Evolutionary conservation across 805 yeast genomes (phyloP).

Genomic region (Wickerhamiella shivajii): DNA sequence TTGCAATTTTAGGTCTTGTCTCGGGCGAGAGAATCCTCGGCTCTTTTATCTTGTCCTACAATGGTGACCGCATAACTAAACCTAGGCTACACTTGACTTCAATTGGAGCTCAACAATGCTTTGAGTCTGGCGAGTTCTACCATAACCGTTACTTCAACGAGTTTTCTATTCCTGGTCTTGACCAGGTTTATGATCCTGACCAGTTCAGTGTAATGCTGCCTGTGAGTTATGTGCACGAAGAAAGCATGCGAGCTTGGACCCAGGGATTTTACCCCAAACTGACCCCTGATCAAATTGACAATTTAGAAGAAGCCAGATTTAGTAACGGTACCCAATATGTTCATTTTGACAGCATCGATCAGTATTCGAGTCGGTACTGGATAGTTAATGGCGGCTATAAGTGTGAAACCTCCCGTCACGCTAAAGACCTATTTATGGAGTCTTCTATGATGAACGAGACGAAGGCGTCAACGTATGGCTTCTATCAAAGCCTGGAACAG

Average conservation of each 20-base stretch:
- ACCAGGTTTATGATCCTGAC: constrained; percentile 24
- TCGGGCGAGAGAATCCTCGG: constrained; percentile 24
- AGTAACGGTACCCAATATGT: constrained; percentile 36
- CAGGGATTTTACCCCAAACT: constrained; percentile 37
- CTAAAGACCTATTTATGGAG: constrained; percentile 22
- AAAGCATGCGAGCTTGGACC: constrained; percentile 31
- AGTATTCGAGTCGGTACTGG: constrained; percentile 27
- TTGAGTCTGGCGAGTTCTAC: constrained; percentile 28
- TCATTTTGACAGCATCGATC: constrained; percentile 26
- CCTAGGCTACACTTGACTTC: constrained; percentile 33
- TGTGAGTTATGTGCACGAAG: constrained; percentile 26
- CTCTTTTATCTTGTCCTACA: constrained; percentile 34
- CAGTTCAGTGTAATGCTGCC: constrained; percentile 29
- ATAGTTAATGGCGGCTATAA: constrained; percentile 30
- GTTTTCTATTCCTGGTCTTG: constrained; percentile 17
- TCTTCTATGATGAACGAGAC: constrained; percentile 23
- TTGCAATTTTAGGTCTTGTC: constrained; percentile 3
- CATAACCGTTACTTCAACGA: constrained; percentile 30
- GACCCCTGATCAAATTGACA: constrained; percentile 18
- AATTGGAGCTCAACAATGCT: constrained; percentile 29
- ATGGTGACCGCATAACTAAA: constrained; percentile 35
- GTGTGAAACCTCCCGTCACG: constrained; percentile 29
- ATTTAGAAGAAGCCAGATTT: constrained; percentile 18
- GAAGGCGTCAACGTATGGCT: constrained; percentile 28
- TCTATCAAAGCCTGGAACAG: constrained; percentile 27